These are phyloP conservation scores for Leishmania braziliensis DNA, from an alignment of 208 protist genomes.

Conservation along the genomic window DNA sequence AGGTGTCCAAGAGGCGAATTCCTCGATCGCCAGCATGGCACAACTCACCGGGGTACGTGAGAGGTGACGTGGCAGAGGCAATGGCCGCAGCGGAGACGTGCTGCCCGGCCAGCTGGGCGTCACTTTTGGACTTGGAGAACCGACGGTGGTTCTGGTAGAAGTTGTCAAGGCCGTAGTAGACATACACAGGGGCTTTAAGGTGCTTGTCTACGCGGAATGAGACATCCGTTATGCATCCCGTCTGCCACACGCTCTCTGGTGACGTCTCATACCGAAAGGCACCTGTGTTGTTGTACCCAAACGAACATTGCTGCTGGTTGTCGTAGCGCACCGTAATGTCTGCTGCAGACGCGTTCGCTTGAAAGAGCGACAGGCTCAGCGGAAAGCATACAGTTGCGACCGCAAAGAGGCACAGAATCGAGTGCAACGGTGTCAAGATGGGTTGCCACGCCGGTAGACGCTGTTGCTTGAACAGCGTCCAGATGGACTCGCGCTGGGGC, in stretches of 20 bases:
- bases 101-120: slow-evolving; percentile 74
- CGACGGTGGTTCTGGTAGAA: slow-evolving; percentile 99
- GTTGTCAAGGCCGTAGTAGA: slow-evolving; percentile 98
- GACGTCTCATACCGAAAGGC: slow-evolving; percentile 46
- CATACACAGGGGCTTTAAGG: slow-evolving; percentile 93
- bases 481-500: slow-evolving; percentile 21
- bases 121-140: slow-evolving; percentile 85
- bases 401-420: slow-evolving; percentile 91
- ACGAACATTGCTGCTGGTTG: slow-evolving; percentile 52
- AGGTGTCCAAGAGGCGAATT: slow-evolving; percentile 15
- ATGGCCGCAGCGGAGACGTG: slow-evolving; percentile 21
- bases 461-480: slow-evolving; percentile 93
- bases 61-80: slow-evolving; percentile 46
- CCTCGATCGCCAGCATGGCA: slow-evolving; percentile 18
- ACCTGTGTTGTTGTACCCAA: slow-evolving; percentile 27
- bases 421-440: slow-evolving; percentile 91
- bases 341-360: slow-evolving; percentile 62
- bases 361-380: slow-evolving; percentile 88
- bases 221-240: slow-evolving; percentile 64
- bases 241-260: slow-evolving; percentile 25
- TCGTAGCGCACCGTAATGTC: slow-evolving; percentile 84
- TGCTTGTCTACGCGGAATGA: slow-evolving; percentile 52
- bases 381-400: slow-evolving; percentile 93
- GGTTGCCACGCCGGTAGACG: slow-evolving; percentile 96
- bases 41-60: slow-evolving; percentile 66